These are phyloP conservation scores for Neobulgaria alba DNA, from an alignment of 2,329 filamentous ascomycete genomes.

Conservation along the genomic window DNA sequence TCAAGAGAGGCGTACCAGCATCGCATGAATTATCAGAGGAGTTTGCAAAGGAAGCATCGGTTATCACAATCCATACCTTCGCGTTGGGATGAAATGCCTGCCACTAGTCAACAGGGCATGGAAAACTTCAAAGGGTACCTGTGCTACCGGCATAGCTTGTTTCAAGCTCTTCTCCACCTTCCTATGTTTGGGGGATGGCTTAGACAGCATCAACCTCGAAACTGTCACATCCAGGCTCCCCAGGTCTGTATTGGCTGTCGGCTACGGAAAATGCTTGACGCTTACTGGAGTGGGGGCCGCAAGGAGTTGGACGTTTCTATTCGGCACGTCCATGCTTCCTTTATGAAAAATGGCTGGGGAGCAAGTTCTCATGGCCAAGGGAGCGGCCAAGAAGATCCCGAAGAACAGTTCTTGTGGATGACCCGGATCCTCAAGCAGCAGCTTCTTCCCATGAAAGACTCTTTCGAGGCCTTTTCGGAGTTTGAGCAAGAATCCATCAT, in stretches of 20 bases:
- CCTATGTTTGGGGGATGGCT: slow-evolving; percentile 29
- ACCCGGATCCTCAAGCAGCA: slow-evolving; percentile 20
- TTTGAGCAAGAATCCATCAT: too few species aligned
- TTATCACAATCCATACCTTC: not conserved
- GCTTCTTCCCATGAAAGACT: slow-evolving; percentile 21
- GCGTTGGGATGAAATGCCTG: slow-evolving; percentile 15
- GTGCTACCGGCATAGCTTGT: slow-evolving; percentile 28
- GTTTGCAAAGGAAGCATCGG: too few species aligned
- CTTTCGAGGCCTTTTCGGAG: too few species aligned
- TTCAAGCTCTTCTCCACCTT: slow-evolving; percentile 29
- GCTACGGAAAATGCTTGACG: slow-evolving; percentile 7
- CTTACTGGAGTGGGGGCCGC: slow-evolving; percentile 13
- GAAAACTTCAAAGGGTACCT: slow-evolving; percentile 21
- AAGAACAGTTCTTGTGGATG: slow-evolving; percentile 26
- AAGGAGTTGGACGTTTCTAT: not conserved
- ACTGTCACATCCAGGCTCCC: slow-evolving; percentile 11
- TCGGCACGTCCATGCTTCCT: slow-evolving; percentile 2
- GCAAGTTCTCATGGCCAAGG: slow-evolving; percentile 7
- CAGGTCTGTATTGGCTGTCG: slow-evolving; percentile 10
- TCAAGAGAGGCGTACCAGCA: too few species aligned
- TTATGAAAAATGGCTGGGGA: slow-evolving; percentile 3
- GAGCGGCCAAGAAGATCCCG: slow-evolving; percentile 24
- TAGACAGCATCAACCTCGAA: slow-evolving; percentile 17
- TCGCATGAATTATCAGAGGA: too few species aligned
- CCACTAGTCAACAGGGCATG: slow-evolving; percentile 21